These are phyloP conservation scores for Tuber umbilicatum DNA, from an alignment of 495 filamentous ascomycete species.

Conservation along the genomic window DNA sequence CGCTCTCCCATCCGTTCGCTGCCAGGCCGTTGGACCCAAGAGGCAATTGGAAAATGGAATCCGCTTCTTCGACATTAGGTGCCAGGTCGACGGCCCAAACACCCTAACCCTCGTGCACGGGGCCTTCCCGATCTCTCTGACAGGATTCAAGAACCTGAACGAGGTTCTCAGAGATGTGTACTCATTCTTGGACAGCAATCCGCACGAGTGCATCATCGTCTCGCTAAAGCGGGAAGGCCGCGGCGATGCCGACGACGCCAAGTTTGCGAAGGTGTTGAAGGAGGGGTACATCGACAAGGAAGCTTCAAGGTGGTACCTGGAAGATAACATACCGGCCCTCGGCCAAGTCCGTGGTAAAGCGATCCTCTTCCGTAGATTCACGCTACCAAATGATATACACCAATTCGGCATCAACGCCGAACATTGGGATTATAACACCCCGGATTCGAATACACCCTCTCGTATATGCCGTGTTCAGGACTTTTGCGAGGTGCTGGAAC, in stretches of 20 bases:
- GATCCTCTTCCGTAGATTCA: conserved; percentile 77
- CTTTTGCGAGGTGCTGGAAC: conserved; percentile 82
- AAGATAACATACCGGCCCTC: conserved; percentile 70
- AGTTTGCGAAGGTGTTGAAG: conserved; percentile 60
- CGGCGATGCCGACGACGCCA: conserved; percentile 67
- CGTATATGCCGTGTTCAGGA: conserved; percentile 84
- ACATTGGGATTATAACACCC: conserved; percentile 83
- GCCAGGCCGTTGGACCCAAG: conserved; percentile 70
- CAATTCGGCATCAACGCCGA: conserved; percentile 74
- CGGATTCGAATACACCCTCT: conserved; percentile 62
- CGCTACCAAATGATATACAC: conserved; percentile 42
- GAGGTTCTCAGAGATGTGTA: conserved; percentile 62
- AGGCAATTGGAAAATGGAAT: conserved; percentile 84
- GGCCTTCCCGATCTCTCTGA: conserved; percentile 67
- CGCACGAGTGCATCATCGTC: conserved; percentile 75
- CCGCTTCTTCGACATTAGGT: conserved; percentile 88
- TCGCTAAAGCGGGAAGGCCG: conserved; percentile 86
- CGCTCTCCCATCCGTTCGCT: conserved; percentile 86
- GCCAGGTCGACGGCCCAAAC: conserved; percentile 52
- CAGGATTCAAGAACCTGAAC: conserved; percentile 61
- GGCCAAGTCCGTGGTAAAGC: conserved; percentile 76
- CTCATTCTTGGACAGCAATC: conserved; percentile 68
- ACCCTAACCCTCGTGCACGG: conserved; percentile 65
- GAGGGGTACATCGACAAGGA: conserved; percentile 59
- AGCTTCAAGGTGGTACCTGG: conserved; percentile 66